These are phyloP conservation scores for Termitomyces sp. DNA, from an alignment of 768 basidiomycete genomes.

Conservation along the genomic window DNA sequence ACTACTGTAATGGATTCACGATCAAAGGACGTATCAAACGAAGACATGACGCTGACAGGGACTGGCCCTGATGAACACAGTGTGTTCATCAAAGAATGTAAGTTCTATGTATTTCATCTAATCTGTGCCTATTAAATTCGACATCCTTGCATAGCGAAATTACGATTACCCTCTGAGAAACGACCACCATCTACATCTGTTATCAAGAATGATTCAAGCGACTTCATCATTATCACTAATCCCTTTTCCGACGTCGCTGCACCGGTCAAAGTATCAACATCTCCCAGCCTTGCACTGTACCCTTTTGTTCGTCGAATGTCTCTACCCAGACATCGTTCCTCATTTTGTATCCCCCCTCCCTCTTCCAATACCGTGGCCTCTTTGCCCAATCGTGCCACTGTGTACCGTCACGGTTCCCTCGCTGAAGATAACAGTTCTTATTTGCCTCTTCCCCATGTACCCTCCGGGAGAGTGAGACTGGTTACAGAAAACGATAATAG, in stretches of 20 bases:
- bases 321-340: neutral
- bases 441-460: neutral
- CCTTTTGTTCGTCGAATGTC: slow-evolving; percentile 8
- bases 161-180: neutral
- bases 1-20: neutral
- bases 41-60: neutral
- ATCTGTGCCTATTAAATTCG: no score
- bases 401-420: neutral
- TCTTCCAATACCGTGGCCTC: neutral
- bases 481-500: neutral
- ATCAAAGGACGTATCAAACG: neutral
- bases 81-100: neutral
- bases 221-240: neutral
- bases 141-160: neutral
- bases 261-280: neutral
- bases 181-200: neutral
- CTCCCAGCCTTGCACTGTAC: slow-evolving; percentile 1
- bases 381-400: neutral
- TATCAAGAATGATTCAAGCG: no score
- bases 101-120: neutral
- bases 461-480: neutral
- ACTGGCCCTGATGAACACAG: no score
- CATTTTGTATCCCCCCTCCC: neutral
- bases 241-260: slow-evolving; percentile 1
- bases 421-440: slow-evolving; percentile 3